Evolutionary conservation across 2,329 filamentous ascomycete species (phyloP).

Genomic region (Byssochlamys sp.): DNA sequence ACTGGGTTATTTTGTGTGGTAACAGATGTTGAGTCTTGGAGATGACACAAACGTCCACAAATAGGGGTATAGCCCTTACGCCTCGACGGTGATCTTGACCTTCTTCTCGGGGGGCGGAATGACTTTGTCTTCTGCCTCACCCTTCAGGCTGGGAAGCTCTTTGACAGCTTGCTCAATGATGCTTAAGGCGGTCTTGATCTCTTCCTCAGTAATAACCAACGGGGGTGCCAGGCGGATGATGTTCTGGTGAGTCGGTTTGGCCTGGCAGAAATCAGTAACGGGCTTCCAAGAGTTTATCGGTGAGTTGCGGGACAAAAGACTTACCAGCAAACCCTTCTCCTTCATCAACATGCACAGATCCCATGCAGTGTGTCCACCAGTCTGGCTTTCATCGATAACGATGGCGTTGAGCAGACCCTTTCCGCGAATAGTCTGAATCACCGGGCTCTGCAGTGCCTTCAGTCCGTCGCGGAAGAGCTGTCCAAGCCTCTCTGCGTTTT

Average conservation of each 20-base stretch:
- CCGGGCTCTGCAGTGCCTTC: constrained; percentile 62
- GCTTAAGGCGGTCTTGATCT: constrained; percentile 65
- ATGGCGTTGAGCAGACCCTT: constrained; percentile 94
- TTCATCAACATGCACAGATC: constrained; percentile 93
- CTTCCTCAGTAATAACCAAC: constrained; percentile 79
- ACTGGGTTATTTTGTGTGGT: neutral
- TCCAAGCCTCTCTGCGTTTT: constrained; percentile 70
- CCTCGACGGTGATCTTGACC: constrained; percentile 51
- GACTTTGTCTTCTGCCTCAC: constrained; percentile 45
- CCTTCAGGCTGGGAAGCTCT: constrained; percentile 64
- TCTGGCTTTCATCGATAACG: constrained; percentile 82
- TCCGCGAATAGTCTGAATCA: constrained; percentile 74
- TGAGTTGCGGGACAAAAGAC: constrained; percentile 21
- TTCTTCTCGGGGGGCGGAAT: constrained; percentile 52
- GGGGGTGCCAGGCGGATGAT: constrained; percentile 97
- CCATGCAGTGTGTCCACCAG: constrained; percentile 82
- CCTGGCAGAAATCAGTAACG: constrained; percentile 43
- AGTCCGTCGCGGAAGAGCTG: constrained; percentile 74
- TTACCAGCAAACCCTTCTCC: constrained; percentile 82
- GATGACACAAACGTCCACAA: neutral
- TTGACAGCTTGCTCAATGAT: constrained; percentile 74
- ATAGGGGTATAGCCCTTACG: constrained; percentile 26
- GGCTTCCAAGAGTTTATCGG: neutral
- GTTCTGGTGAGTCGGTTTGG: constrained; percentile 96
- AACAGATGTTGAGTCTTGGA: neutral